A percentile compares a stretch with the other conserved stretches of the same genome.
Evolutionary conservation across 257 asterid genomes (phyloP).

Genomic region (Dorcoceras hygrometricum): DNA sequence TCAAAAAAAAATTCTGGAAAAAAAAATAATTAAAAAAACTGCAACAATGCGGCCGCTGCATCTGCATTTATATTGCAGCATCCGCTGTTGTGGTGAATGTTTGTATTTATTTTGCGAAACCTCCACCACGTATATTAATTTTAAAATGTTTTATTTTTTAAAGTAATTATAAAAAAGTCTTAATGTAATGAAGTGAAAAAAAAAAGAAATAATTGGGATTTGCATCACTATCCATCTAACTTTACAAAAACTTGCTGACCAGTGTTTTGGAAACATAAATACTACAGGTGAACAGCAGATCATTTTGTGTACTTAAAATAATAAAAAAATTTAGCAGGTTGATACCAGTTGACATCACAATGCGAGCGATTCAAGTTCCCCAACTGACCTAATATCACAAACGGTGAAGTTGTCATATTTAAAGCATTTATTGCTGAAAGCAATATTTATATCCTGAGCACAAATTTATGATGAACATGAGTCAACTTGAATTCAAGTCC

Average conservation of each 20-base stretch:
- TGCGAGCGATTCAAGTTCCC: slow-evolving; percentile 18
- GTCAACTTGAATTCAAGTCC: slow-evolving; percentile 14
- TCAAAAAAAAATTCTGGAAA: no score
- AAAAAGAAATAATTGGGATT: slow-evolving; percentile 53
- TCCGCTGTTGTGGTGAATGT: no score
- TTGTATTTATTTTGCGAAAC: no score
- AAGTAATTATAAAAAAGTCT: no score
- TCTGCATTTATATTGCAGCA: no score
- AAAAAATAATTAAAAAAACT: no score
- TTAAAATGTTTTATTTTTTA: no score
- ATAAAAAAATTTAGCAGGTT: not conserved
- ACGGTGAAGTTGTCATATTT: slow-evolving; percentile 7
- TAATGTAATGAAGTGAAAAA: slow-evolving; percentile 40
- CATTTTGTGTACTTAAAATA: not conserved
- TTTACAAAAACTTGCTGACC: slow-evolving; percentile 18
- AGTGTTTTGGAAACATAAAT: slow-evolving; percentile 24
- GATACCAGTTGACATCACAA: not conserved
- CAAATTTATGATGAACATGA: slow-evolving; percentile 12
- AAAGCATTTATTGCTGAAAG: slow-evolving; percentile 16
- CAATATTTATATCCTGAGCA: slow-evolving; percentile 2
- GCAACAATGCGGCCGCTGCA: no score
- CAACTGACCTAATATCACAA: slow-evolving; percentile 9
- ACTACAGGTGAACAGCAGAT: slow-evolving; percentile 7
- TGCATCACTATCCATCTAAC: slow-evolving; percentile 34
- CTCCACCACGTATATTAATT: no score